Percentiles rank a stretch among this genome's conserved stretches.
These are phyloP conservation scores for Bruguiera parviflora DNA, from an alignment of 345 rosid genomes.

Conservation along the genomic window DNA sequence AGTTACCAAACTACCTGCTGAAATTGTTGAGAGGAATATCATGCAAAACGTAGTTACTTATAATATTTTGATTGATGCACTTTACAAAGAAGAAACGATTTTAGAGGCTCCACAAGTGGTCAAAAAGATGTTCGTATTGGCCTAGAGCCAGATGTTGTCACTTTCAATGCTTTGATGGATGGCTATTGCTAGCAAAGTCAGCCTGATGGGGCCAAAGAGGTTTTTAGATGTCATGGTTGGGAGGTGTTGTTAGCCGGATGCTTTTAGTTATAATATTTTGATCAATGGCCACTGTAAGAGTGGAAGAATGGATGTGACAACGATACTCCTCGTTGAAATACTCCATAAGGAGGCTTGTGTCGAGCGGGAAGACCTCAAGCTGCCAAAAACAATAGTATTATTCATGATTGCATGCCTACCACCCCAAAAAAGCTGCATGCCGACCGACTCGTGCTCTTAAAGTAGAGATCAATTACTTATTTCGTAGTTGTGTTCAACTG, in stretches of 20 bases:
- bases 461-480: no score
- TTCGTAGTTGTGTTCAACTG: no score
- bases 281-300: conserved; percentile 11
- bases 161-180: background rate
- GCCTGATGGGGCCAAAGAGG: background rate
- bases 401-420: no score
- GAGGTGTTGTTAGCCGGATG: background rate
- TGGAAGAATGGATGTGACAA: conserved; percentile 1
- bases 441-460: no score
- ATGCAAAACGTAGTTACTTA: background rate
- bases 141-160: background rate
- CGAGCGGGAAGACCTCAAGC: background rate
- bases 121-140: background rate
- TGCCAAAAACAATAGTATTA: background rate
- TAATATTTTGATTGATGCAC: background rate
- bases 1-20: no score
- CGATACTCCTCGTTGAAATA: background rate
- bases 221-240: background rate
- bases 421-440: no score
- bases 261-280: background rate
- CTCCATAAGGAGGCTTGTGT: background rate
- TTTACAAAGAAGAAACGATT: conserved; percentile 4
- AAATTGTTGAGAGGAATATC: no score
- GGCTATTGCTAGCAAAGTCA: background rate
- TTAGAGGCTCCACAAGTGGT: background rate